A percentile compares a stretch with the other conserved stretches of the same genome.
These are phyloP conservation scores for Pythium scleroteichum DNA, from an alignment of 352 stramenopile genomes.

Conservation along the genomic window DNA sequence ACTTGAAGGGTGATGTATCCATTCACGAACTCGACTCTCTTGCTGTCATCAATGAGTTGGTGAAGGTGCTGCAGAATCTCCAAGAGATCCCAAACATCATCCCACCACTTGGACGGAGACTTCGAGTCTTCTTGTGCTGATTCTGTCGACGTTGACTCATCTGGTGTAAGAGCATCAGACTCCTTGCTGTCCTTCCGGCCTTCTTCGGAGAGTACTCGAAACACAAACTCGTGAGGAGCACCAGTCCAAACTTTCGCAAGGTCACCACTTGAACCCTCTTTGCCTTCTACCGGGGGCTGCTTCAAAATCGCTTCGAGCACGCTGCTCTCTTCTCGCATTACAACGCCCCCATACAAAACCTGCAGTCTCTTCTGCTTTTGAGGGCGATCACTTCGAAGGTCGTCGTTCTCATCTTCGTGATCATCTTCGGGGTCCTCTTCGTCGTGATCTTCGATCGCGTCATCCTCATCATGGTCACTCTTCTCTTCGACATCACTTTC, in stretches of 20 bases:
- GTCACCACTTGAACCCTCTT: constrained; percentile 1
- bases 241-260: constrained; percentile 39
- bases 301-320: constrained; percentile 75
- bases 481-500: constrained; percentile 33
- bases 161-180: background rate
- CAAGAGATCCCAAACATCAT: constrained; percentile 65
- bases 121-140: no score
- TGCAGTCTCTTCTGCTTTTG: constrained; percentile 31
- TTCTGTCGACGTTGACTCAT: background rate
- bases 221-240: constrained; percentile 60
- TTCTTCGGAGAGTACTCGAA: constrained; percentile 36
- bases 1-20: constrained; percentile 61
- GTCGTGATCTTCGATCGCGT: background rate
- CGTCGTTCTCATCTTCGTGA: constrained; percentile 18
- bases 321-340: constrained; percentile 45
- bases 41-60: constrained; percentile 21
- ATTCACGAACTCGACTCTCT: constrained; percentile 45
- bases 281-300: background rate
- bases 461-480: constrained; percentile 1
- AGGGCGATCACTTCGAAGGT: constrained; percentile 21
- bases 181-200: background rate
- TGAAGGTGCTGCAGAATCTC: constrained; percentile 43
- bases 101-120: constrained; percentile 35
- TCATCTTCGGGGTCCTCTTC: constrained; percentile 13
- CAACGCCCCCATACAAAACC: constrained; percentile 40